Evolutionary conservation across 768 basidiomycete genomes (phyloP).

Genomic region (Boletus tylopilopsis): DNA sequence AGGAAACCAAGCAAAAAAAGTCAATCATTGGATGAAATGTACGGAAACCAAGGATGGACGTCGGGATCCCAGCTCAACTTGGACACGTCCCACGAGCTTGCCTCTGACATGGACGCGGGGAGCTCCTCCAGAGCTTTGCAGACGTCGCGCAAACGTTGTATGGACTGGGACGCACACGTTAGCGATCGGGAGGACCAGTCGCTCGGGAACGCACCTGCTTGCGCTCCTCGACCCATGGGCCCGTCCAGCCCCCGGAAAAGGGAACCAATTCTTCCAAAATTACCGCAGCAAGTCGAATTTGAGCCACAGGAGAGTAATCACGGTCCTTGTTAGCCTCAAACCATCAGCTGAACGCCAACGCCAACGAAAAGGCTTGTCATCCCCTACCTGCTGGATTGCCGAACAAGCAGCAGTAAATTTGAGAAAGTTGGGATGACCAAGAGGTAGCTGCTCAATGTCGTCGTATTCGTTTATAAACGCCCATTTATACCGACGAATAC

Average conservation of each 20-base stretch:
- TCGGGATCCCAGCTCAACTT: constrained; percentile 46
- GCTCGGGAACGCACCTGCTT: constrained; percentile 35
- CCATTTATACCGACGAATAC: constrained; percentile 75
- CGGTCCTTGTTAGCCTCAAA: constrained; percentile 29
- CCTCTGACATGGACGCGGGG: constrained; percentile 33
- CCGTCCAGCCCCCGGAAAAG: constrained; percentile 39
- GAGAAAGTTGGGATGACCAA: constrained; percentile 56
- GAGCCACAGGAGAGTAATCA: constrained; percentile 38
- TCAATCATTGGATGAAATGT: constrained; percentile 14
- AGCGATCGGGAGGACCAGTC: background rate
- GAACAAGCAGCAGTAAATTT: constrained; percentile 43
- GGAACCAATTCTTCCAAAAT: constrained; percentile 34
- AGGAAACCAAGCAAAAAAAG: background rate
- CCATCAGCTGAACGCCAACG: background rate
- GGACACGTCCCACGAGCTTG: constrained; percentile 37
- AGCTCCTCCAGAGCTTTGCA: constrained; percentile 38
- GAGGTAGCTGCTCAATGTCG: constrained; percentile 37
- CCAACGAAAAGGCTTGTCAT: background rate
- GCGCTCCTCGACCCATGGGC: constrained; percentile 46
- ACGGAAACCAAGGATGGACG: constrained; percentile 53
- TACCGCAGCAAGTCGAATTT: constrained; percentile 41
- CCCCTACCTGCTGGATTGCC: constrained; percentile 39
- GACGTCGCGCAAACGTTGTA: constrained; percentile 33
- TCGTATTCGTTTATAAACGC: constrained; percentile 61
- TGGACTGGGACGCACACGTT: constrained; percentile 33